These are phyloP conservation scores for Rhizopus sp. DNA, from an alignment of 371 early-diverging fungal genomes.

Conservation along the genomic window DNA sequence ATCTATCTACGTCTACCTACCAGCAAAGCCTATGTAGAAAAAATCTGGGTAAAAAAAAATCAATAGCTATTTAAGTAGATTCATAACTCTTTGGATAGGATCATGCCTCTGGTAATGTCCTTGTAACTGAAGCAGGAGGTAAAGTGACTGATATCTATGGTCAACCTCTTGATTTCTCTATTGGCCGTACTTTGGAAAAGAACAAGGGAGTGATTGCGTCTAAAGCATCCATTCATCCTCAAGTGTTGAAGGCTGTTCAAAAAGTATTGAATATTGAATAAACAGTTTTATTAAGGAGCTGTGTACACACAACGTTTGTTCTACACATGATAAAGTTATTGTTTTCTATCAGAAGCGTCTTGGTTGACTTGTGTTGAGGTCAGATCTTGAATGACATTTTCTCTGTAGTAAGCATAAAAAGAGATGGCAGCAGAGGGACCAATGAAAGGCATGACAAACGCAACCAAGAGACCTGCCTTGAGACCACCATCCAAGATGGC, in stretches of 20 bases:
- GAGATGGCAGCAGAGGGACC: slow-evolving; percentile 26
- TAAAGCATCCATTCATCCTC: slow-evolving; percentile 61
- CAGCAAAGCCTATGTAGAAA: slow-evolving; percentile 82
- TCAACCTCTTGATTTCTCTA: slow-evolving; percentile 85
- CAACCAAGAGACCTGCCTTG: slow-evolving; percentile 2
- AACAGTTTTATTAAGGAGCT: slow-evolving; percentile 1
- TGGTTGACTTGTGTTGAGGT: neutral
- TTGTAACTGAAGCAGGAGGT: slow-evolving; percentile 96
- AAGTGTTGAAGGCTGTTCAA: slow-evolving; percentile 71
- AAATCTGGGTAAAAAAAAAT: slow-evolving; percentile 84
- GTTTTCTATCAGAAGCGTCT: neutral
- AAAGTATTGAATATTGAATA: slow-evolving; percentile 47
- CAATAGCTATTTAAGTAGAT: neutral
- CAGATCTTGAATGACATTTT: slow-evolving; percentile 9
- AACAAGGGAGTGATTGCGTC: slow-evolving; percentile 94
- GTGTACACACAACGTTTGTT: neutral
- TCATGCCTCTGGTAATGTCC: slow-evolving; percentile 90
- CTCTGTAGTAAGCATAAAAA: slow-evolving; percentile 27
- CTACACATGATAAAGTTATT: neutral
- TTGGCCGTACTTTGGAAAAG: slow-evolving; percentile 76
- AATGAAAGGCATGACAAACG: slow-evolving; percentile 8
- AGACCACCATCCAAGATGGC: slow-evolving; percentile 19
- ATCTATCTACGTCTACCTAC: slow-evolving; percentile 90
- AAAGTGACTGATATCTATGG: slow-evolving; percentile 85
- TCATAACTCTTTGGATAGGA: slow-evolving; percentile 55